Conservation (phyloP, 2,329 filamentous ascomycete species). For the Pseudopyrenochaeta lycopersici region DNA sequence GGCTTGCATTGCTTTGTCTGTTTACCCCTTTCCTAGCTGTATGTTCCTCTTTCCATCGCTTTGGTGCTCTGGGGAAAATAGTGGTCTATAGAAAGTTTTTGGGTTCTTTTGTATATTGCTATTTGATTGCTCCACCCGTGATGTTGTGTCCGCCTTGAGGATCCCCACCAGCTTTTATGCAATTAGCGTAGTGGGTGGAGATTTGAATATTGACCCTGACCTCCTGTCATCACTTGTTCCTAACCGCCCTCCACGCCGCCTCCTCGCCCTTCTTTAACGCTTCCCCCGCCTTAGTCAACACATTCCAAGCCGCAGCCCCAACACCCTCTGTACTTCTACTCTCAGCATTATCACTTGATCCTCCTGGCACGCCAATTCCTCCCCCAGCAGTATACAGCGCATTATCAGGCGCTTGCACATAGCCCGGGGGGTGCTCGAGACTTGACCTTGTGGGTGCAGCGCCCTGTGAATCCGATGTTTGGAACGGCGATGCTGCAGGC, state of each 20-base stretch:
- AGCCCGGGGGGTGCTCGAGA: conserved; percentile 58
- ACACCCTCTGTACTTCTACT: conserved; percentile 26
- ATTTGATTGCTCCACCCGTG: conserved; percentile 13
- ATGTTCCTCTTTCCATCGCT: conserved; percentile 48
- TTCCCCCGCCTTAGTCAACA: conserved; percentile 47
- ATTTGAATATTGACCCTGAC: background rate
- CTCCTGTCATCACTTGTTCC: conserved; percentile 30
- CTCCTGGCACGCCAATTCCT: conserved; percentile 46
- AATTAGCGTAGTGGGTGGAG: too few species aligned
- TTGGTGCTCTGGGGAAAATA: conserved; percentile 49
- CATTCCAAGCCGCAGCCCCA: conserved; percentile 45
- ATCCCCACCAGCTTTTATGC: too few species aligned
- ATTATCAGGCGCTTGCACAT: conserved; percentile 56
- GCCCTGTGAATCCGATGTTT: conserved; percentile 30
- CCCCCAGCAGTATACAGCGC: conserved; percentile 51
- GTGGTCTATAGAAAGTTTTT: conserved; percentile 49
- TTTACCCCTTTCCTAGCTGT: conserved; percentile 45
- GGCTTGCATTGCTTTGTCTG: conserved; percentile 50
- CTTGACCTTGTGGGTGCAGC: conserved; percentile 25
- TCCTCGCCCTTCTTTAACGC: conserved; percentile 48
- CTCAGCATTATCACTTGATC: conserved; percentile 30
- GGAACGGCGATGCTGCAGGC: conserved; percentile 39
- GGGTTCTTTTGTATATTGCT: conserved; percentile 37
- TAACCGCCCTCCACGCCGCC: conserved; percentile 46
- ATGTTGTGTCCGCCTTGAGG: conserved; percentile 2